Base-by-base conservation (phyloP, 768 basidiomycete species). In the Coprinellus micaceus region DNA sequence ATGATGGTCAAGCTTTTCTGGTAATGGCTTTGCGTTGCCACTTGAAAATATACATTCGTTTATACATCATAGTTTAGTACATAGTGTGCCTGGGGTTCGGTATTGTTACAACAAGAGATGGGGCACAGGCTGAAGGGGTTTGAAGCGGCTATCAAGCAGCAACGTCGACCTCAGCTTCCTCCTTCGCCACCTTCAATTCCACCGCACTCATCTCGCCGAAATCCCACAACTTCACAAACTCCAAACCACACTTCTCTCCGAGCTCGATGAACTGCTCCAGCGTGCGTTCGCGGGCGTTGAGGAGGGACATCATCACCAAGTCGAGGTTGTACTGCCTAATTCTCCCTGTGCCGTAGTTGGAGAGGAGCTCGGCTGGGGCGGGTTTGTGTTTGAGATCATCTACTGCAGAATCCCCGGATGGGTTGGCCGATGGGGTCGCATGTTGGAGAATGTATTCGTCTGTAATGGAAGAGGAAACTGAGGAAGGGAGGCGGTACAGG, bases 301-400 rank as follows among this genome's bases (percentile, higher is more conserved):
- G 61, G 12, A 69, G 24, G 17, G 64, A 43, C 72, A 78, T 74
- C 79, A 82, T 79, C 51, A 71, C 73, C 40, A 81, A 46, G 54
- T 82, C 81, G 47, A 74, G 73, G 29, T 75, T 64, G 57, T 81
- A 80, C 26, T 67, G 66, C 4, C 73, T 64, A 33, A 74, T 63
- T 40, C 66, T 67, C 1, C 76, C 79, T 6, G 72, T 68, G 17
- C 78, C 79, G 51, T 74, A 80, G 61, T 80, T 81, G 4, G 80
- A 71, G 2, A 81, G 67, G 48, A 82, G 64, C 0, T 78, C 80
- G 52, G 74, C 71, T 0, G 78, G 79, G 0, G 76, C 78, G 58
- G 67, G 59, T 43, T 39, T 41, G 30, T 36, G 50, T 37, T 59
- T 13, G 12, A 40, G 10, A 19, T 30, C 5, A n/a, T n/a, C 25